Evolutionary conservation across 768 basidiomycete species (phyloP).

Genomic region (Suillus decipiens): DNA sequence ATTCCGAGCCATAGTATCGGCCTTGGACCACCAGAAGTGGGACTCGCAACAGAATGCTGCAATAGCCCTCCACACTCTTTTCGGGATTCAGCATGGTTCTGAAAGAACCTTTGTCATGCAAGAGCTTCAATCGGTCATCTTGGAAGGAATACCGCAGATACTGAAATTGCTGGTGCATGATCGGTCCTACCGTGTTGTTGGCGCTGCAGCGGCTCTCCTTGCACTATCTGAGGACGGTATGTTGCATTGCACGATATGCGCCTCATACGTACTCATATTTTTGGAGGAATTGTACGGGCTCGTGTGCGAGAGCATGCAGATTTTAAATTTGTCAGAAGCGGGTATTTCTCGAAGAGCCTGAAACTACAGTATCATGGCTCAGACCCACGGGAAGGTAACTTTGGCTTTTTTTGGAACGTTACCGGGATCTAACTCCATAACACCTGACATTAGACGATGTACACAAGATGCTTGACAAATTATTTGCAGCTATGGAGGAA

Average conservation of each 20-base stretch:
- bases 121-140: neutral
- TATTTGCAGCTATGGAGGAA: constrained; percentile 3
- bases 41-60: neutral
- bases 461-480: constrained; percentile 1
- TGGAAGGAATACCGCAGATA: neutral
- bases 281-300: neutral
- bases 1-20: neutral
- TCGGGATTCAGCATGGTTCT: neutral
- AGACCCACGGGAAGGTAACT: constrained; percentile 2
- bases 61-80: neutral
- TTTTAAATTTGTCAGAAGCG: neutral
- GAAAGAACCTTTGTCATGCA: neutral
- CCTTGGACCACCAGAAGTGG: constrained; percentile 2
- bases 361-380: neutral
- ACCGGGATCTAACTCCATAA: neutral
- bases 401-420: neutral
- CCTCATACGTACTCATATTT: neutral
- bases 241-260: neutral
- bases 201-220: neutral
- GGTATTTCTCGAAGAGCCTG: neutral
- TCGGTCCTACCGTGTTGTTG: constrained; percentile 2
- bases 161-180: constrained; percentile 2
- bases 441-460: neutral
- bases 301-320: neutral
- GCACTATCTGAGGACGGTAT: neutral